Base-by-base conservation (phyloP, 1,284 basidiomycete species). In the Tremellales sp. region DNA sequence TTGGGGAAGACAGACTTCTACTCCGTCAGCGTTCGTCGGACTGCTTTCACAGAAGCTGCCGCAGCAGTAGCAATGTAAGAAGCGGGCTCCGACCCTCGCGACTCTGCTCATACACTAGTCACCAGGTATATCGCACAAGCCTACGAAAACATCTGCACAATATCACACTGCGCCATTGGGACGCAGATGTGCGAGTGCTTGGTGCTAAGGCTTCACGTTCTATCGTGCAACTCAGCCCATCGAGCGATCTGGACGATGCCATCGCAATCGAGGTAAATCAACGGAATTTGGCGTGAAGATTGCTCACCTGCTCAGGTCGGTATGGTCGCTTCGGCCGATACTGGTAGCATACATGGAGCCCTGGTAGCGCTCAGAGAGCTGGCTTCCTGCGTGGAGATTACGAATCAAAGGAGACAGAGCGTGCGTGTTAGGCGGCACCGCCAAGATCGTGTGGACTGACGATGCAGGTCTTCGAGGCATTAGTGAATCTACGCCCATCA, bases 1-100 rank as follows among this genome's bases (percentile, higher is more conserved):
- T 78, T 99, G 27, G 80, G 84, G 40, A 87, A 88, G 69, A 90
- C 89, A 1, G 96, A 98, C 74, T 98, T 97, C 71, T 96, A 90
- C 73, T 85, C 90, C 17, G 87, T 98, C 43, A 88, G 90, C 56
- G 80, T 92, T 8, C 77, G 89, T 26, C 80, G 86, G 52, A 87
- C 87, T 59, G 85, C 93, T 0, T 97, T 94, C 67, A 75, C 89
- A 5, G 73, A 79, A 4, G 89, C 89, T 41, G 89, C 91, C 39
- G 85, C 88, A 27, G 83, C 86, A 57, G 87, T 97, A 17, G 89
- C 92, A 12, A 77, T 79, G 86, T 93, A 67, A 64, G 86, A 79
- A 15, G n/a, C 13, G 33, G 19, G 19, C 33, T 40, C 40, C 51
- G 43, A 48, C 49, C 41, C 26, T 22, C 31, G 31, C 4, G 52